Base-by-base conservation (phyloP, 116 monocot genomes). In the Papilionanthe hybrid region DNA sequence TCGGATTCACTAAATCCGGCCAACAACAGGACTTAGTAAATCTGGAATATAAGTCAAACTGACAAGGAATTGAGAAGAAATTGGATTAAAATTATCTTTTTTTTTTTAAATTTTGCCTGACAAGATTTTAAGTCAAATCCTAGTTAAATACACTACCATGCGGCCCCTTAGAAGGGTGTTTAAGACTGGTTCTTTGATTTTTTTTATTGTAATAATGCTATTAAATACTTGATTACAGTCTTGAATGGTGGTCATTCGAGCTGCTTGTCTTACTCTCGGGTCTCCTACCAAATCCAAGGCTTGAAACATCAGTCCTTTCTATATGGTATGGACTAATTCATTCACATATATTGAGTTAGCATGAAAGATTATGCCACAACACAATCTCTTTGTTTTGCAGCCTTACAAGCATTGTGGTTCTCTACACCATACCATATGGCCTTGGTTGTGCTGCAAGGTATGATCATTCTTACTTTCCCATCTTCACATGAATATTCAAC, bases 241-340 rank as follows among this genome's bases (percentile, higher is more conserved):
- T 89, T 41, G 86, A 89, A 78, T 89, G 89, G 89, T 89, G 89
- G 89, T 89, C 86, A 1, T 89, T 86, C 28, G 89, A 89, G 86
- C 42, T 89, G 42, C 82, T 89, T 42, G 75, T 89, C 55, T 81
- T 89, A 17, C 81, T 86, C 29, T 89, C 84, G 22, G 89, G 86
- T 43, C 66, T 86, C 48, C 37, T 89, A 8, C 86, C 86, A 48
- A 86, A 86, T 67, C 86, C 86, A 30, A 20, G 81, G 55, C 89
- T 89, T 17, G 86, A 89, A 84, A 89, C 86, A n/a, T 89, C 89
- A 5, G 86, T 89, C 42, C 89, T 89, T 72, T 89, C 89, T 22
- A 81, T 89, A 49, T 89, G 89, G 89, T 89, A 84, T 42, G 77
- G 12, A 72, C 10, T 37, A 77, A 15, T 56, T 53, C 20, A 18